phyloP scores from a whole-genome alignment of 108 stramenopile species.

The Cylindrotheca closterium region DNA sequence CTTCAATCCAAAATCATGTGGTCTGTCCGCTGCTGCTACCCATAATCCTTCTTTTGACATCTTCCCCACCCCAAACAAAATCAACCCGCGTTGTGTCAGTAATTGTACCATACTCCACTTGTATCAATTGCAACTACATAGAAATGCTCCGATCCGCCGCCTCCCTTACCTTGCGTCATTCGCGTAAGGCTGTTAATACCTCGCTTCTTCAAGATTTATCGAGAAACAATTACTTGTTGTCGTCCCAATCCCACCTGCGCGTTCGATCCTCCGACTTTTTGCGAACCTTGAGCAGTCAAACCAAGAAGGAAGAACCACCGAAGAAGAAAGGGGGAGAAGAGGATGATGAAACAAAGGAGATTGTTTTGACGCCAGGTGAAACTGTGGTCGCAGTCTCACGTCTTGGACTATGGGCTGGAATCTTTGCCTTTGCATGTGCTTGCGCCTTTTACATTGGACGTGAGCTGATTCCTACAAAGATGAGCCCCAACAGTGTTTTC shows the following conservation, averaged over 20 bases:
- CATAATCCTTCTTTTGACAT: too few relatives aligned
- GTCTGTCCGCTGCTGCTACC: too few relatives aligned
- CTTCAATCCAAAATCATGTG: too few relatives aligned
- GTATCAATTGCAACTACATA: too few relatives aligned
- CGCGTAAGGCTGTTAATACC: neutral
- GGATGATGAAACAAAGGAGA: constrained; percentile 47
- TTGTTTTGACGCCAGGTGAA: constrained; percentile 88
- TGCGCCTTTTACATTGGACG: constrained; percentile 84
- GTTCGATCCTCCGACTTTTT: neutral
- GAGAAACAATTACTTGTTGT: constrained; percentile 2
- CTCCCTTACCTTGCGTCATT: constrained; percentile 7
- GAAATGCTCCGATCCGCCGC: constrained; percentile 14
- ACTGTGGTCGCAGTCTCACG: constrained; percentile 85
- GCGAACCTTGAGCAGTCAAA: constrained; percentile 27
- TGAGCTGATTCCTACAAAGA: constrained; percentile 70
- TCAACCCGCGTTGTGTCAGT: too few relatives aligned
- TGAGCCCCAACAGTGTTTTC: constrained; percentile 90
- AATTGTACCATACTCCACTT: too few relatives aligned
- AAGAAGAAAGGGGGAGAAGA: constrained; percentile 22
- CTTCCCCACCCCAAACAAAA: too few relatives aligned
- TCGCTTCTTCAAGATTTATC: neutral
- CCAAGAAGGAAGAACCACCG: constrained; percentile 22
- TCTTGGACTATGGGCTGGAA: constrained; percentile 73
- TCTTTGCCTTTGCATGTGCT: constrained; percentile 61
- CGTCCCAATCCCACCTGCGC: neutral